Evolutionary conservation across 805 yeast species (phyloP).

Genomic region (Kazachstania martiniae): DNA sequence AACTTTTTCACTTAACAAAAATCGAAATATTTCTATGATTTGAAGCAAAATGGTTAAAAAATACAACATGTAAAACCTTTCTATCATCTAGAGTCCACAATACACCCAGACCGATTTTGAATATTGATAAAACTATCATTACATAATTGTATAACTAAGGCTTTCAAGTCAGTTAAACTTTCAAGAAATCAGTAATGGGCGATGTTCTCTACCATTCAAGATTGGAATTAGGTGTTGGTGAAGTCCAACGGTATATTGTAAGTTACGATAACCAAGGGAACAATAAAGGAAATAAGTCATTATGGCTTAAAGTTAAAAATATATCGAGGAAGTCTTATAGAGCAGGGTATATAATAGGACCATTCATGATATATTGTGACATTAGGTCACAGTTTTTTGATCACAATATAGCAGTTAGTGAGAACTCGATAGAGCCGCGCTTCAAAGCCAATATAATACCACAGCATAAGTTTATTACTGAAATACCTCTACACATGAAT

Average conservation of each 20-base stretch:
- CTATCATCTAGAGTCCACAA: no score
- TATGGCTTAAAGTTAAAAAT: slow-evolving; percentile 53
- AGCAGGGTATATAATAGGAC: slow-evolving; percentile 70
- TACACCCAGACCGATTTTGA: no score
- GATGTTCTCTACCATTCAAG: no score
- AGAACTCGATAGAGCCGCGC: slow-evolving; percentile 58
- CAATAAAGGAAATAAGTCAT: slow-evolving; percentile 12
- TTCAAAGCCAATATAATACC: slow-evolving; percentile 63
- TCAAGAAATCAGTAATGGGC: no score
- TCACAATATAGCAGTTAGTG: slow-evolving; percentile 37
- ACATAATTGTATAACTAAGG: no score
- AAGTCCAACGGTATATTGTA: slow-evolving; percentile 44
- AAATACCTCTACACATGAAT: slow-evolving; percentile 51
- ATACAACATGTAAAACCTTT: no score
- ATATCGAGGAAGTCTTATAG: slow-evolving; percentile 37
- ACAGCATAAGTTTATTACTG: slow-evolving; percentile 52
- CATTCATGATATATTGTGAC: slow-evolving; percentile 61
- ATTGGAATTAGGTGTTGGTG: slow-evolving; percentile 50
- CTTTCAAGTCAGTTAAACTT: no score
- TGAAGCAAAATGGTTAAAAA: no score
- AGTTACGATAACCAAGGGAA: slow-evolving; percentile 16
- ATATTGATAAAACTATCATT: no score
- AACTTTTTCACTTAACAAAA: no score
- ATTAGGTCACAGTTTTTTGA: slow-evolving; percentile 45
- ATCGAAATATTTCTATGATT: no score